These are phyloP conservation scores for Chrysopogon serrulatus DNA, from an alignment of 176 grass and related monocot species.

Conservation along the genomic window DNA sequence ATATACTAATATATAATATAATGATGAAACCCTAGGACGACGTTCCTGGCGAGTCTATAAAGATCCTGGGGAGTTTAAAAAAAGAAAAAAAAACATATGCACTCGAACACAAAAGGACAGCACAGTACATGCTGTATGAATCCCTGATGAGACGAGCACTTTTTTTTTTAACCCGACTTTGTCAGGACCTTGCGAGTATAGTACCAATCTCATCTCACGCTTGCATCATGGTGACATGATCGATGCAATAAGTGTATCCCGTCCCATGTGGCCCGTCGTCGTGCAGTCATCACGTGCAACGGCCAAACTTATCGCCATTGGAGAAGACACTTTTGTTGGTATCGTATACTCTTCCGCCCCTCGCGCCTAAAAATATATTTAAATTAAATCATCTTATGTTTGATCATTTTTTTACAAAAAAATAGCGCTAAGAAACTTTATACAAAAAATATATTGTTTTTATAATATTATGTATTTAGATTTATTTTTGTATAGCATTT, in stretches of 20 bases:
- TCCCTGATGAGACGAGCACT: background rate
- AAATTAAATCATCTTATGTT: too few species aligned
- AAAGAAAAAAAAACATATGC: background rate
- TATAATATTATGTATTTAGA: too few species aligned
- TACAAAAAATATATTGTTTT: too few species aligned
- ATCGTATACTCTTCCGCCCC: too few species aligned
- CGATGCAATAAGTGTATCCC: background rate
- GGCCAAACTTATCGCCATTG: background rate
- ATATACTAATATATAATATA: too few species aligned
- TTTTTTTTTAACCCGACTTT: background rate
- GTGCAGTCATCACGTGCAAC: conserved; percentile 16
- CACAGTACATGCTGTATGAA: background rate
- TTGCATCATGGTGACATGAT: conserved; percentile 35
- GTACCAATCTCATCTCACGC: background rate
- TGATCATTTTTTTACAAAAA: too few species aligned
- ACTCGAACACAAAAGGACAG: conserved; percentile 11
- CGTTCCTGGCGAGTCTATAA: background rate
- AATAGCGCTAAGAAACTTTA: too few species aligned
- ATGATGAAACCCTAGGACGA: background rate
- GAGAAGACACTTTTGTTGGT: background rate
- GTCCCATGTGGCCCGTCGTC: conserved; percentile 11
- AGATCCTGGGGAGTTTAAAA: background rate
- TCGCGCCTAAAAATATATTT: too few species aligned
- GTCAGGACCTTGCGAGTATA: background rate
- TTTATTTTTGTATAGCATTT: too few species aligned